Base-by-base conservation (phyloP, 73 alveolate species). In the Tetrahymena borealis region DNA sequence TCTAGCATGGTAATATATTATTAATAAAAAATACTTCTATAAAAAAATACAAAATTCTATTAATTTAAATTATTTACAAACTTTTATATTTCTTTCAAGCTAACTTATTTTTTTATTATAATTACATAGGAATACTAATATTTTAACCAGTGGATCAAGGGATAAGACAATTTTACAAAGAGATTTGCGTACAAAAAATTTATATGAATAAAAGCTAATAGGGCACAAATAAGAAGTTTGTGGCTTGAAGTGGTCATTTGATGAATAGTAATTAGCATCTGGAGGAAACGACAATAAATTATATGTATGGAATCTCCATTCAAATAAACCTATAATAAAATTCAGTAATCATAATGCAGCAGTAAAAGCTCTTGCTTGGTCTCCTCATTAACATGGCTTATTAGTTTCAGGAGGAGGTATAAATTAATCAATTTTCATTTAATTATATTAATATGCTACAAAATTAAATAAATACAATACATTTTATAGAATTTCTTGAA, bases 311-410 rank as follows among this genome's bases (percentile, higher is more conserved):
- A 96, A 97, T 37, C 97, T 95, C 60, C 91, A 94, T 60, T 40
- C 42, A 9, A 91, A 90, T 11, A 95, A 94, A 77, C 99, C 99
- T 12, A 95, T 97, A 31, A 94, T 91, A 91, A 95, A 97, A 91
- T 97, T 98, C 94, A 91, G 95, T 35, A 96, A 96, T 91, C 99
- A 99, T 94, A 93, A 93, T 42, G 99, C 99, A 3, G 99, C 99
- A 3, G 99, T 99, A 16, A 99, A 99, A 94, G 99, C 99, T 31
- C 97, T 99, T 13, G 99, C 99, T 4, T 99, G 99, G 99, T 97
- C 99, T 28, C 99, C 99, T 11, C 99, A 99, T 96, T 97, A 99
- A 95, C 99, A 96, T 96, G 99, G 99, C 39, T 95, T 99, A 39
- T 90, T 99, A 79, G 99, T 99, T 0, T 93, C 98, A 18, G 99